Evolutionary conservation across 768 basidiomycete genomes (phyloP), one percentile per base, ranked within the genome.

Genomic region (Amanita fuliginea): DNA sequence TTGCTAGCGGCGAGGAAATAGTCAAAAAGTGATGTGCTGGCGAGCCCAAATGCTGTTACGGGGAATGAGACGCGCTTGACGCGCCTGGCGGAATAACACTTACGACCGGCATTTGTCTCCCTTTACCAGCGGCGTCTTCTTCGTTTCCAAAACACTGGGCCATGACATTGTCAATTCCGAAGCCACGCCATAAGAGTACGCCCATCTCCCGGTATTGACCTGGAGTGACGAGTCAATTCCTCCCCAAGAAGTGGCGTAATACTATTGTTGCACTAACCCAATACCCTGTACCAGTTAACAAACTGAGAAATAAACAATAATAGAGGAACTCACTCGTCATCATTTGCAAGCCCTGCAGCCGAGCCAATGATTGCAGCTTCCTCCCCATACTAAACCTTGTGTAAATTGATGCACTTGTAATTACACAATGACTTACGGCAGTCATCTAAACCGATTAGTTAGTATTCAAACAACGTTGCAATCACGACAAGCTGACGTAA

Each of bases 121-220:
- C 92, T 60, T 92, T 93, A 6, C 84, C 80, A 9, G 80, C 76
- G 9, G 63, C 73, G 62, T 97, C 93, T 53, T 88, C 78, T 56
- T 79, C 67, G 55, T 88, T 94, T 28, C 90, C 87, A 58, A 96
- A 90, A 63, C 89, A 93, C 62, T 96, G 93, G 0, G 81, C 81
- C 89, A 97, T 94, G 51, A 86, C 68, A n/a, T 75, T 67, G 57
- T 91, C 79, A 16, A 93, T 62, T 14, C 77, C 70, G 61, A 87
- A 95, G 18, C 83, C 88, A 35, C 94, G 78, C 83, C 89, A 94
- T 1, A 95, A 68, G 6, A 96, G 73, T 4, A 93, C 92, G 37
- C 90, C 93, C 71, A 90, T 81, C 71, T 90, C 91, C 48, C 89
- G 85, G 59, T 97, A 97, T 72, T 97, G 93, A 42, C 83, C 86